A percentile compares a stretch with the other conserved stretches of the same genome.
These are phyloP conservation scores for Cladosporium velox DNA, from an alignment of 2,329 filamentous ascomycete species.

Conservation along the genomic window DNA sequence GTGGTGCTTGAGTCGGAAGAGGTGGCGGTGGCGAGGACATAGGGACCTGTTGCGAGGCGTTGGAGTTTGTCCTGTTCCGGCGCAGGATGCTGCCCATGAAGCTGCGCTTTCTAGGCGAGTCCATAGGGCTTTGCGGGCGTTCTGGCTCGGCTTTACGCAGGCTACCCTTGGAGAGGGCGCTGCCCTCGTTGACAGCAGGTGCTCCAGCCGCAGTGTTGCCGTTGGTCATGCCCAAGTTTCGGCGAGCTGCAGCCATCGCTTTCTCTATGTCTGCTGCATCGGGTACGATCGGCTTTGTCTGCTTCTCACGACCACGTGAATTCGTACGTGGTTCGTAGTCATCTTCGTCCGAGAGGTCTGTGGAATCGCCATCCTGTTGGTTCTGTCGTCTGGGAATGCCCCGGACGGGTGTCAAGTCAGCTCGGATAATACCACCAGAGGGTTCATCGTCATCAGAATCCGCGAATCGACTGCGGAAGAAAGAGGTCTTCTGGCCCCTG, in stretches of 20 bases:
- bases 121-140: neutral
- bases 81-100: conserved; percentile 41
- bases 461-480: conserved; percentile 51
- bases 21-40: conserved; percentile 25
- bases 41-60: conserved; percentile 29
- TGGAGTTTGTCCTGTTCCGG: conserved; percentile 35
- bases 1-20: conserved; percentile 31
- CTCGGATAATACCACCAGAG: conserved; percentile 33
- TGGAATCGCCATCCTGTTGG: conserved; percentile 59
- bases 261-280: conserved; percentile 41
- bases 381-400: conserved; percentile 60
- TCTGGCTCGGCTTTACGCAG: conserved; percentile 35
- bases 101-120: conserved; percentile 29
- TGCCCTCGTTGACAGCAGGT: conserved; percentile 33
- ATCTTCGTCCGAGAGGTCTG: conserved; percentile 51
- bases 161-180: conserved; percentile 41
- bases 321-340: conserved; percentile 38
- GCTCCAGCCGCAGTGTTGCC: conserved; percentile 20
- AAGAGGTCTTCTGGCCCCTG: conserved; percentile 26
- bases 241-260: conserved; percentile 38
- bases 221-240: conserved; percentile 36
- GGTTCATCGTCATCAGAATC: conserved; percentile 51
- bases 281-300: conserved; percentile 34
- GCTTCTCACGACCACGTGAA: conserved; percentile 48
- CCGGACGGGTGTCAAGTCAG: conserved; percentile 55